Conservation (phyloP, 352 stramenopile species). For the Pythium biforme region DNA sequence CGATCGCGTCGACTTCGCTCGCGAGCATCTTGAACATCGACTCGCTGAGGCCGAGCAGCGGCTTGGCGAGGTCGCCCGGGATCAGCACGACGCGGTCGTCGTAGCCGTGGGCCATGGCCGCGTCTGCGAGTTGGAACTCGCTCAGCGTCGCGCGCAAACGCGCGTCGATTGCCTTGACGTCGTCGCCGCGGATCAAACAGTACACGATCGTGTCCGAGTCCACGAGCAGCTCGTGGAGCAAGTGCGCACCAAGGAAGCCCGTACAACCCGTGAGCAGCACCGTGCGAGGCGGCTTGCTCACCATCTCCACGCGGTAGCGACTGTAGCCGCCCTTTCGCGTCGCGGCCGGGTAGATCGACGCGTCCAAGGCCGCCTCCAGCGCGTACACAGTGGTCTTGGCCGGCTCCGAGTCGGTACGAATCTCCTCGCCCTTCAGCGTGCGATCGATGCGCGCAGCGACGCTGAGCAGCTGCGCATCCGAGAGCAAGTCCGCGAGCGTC, state of each 20-base stretch:
- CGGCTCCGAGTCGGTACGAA: background rate
- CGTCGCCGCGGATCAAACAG: conserved; percentile 72
- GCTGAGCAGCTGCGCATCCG: conserved; percentile 48
- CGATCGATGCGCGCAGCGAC: conserved; percentile 57
- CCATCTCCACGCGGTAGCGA: conserved; percentile 80
- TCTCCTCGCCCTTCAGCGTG: conserved; percentile 18
- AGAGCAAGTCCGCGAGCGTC: conserved; percentile 75
- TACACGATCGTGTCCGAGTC: conserved; percentile 72
- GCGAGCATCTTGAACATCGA: conserved; percentile 85
- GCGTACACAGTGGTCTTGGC: conserved; percentile 47
- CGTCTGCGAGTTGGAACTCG: conserved; percentile 51
- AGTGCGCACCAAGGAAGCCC: conserved; percentile 86
- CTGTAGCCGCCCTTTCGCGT: conserved; percentile 75
- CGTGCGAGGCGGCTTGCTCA: conserved; percentile 61
- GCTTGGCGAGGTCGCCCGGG: conserved; percentile 76
- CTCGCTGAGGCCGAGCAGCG: conserved; percentile 77
- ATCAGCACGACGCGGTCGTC: conserved; percentile 69
- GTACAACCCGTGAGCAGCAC: conserved; percentile 91
- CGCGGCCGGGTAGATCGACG: conserved; percentile 67
- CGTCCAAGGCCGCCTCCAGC: conserved; percentile 63
- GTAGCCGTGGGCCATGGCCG: conserved; percentile 52
- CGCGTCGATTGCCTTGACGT: conserved; percentile 46
- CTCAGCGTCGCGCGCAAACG: conserved; percentile 62
- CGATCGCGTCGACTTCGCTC: conserved; percentile 86
- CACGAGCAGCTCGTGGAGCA: conserved; percentile 81